Evolutionary conservation across 2,329 filamentous ascomycete species (phyloP).

Genomic region (Hortaea sp.): DNA sequence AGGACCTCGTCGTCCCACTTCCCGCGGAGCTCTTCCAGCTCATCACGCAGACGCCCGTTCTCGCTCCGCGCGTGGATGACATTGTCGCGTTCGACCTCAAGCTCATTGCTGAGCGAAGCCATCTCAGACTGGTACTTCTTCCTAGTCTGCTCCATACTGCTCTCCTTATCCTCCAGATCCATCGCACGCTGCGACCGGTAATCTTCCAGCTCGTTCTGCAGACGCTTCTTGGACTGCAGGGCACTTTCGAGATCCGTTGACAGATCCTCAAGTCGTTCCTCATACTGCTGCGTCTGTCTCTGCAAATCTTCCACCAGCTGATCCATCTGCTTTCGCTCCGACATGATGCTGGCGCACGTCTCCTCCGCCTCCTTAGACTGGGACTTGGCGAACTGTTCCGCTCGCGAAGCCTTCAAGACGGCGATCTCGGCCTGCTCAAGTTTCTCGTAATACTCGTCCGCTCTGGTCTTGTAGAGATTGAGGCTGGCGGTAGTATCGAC

Average conservation of each 20-base stretch:
- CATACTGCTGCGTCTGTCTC: slow-evolving; percentile 76
- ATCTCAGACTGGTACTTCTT: slow-evolving; percentile 97
- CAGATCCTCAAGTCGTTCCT: slow-evolving; percentile 84
- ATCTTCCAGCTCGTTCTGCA: slow-evolving; percentile 95
- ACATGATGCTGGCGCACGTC: slow-evolving; percentile 78
- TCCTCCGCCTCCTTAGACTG: slow-evolving; percentile 89
- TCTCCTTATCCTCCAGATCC: slow-evolving; percentile 94
- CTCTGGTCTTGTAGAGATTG: slow-evolving; percentile 78
- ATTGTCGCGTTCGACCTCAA: slow-evolving; percentile 89
- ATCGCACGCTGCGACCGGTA: slow-evolving; percentile 91
- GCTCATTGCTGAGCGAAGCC: slow-evolving; percentile 76
- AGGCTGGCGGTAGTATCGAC: slow-evolving; percentile 77
- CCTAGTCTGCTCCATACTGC: slow-evolving; percentile 88
- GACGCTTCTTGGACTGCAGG: slow-evolving; percentile 79
- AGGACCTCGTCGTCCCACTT: slow-evolving; percentile 99
- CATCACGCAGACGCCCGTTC: slow-evolving; percentile 80
- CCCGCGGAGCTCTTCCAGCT: slow-evolving; percentile 83
- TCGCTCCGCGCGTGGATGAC: slow-evolving; percentile 73
- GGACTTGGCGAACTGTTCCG: slow-evolving; percentile 86
- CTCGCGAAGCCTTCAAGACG: slow-evolving; percentile 80
- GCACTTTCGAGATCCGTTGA: slow-evolving; percentile 80
- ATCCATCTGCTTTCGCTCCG: slow-evolving; percentile 86
- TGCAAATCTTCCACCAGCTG: slow-evolving; percentile 79
- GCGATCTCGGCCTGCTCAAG: slow-evolving; percentile 94
- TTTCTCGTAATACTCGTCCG: slow-evolving; percentile 95